Evolutionary conservation across 2,329 filamentous ascomycete genomes (phyloP).

Genomic region (Alternaria alternata): DNA sequence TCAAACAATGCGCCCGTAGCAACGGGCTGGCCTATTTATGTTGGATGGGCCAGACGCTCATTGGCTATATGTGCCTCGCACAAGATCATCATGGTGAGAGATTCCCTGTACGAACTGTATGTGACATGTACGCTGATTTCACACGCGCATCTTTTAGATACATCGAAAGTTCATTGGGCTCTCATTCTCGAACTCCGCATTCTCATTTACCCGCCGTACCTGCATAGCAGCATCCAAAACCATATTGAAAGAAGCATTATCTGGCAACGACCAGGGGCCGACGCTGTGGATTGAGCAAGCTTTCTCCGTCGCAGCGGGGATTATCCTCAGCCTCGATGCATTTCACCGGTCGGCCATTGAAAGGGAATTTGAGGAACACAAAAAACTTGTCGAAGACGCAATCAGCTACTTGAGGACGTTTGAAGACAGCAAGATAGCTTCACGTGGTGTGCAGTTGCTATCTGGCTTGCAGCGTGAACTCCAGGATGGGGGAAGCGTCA

Average conservation of each 20-base stretch:
- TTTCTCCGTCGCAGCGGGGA: slow-evolving; percentile 52
- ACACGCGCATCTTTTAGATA: slow-evolving; percentile 26
- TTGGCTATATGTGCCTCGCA: slow-evolving; percentile 50
- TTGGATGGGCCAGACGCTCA: slow-evolving; percentile 51
- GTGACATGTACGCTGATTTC: not conserved
- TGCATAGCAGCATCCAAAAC: slow-evolving; percentile 53
- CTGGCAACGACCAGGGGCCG: slow-evolving; percentile 44
- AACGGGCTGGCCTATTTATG: slow-evolving; percentile 47
- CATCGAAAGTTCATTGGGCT: slow-evolving; percentile 51
- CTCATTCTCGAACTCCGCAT: slow-evolving; percentile 51
- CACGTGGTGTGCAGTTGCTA: slow-evolving; percentile 23
- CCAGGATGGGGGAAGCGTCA: not conserved
- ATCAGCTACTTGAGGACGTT: slow-evolving; percentile 21
- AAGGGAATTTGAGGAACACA: slow-evolving; percentile 19
- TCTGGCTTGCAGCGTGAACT: slow-evolving; percentile 17
- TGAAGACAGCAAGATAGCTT: slow-evolving; percentile 20
- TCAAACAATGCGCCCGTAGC: slow-evolving; percentile 38
- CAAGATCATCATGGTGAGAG: slow-evolving; percentile 51
- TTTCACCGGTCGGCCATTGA: slow-evolving; percentile 39
- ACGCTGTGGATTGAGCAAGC: slow-evolving; percentile 54
- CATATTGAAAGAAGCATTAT: slow-evolving; percentile 50
- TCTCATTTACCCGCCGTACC: slow-evolving; percentile 50
- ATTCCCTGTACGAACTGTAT: not conserved
- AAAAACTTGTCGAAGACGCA: slow-evolving; percentile 14
- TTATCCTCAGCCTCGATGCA: slow-evolving; percentile 51